Percentiles rank a stretch among this genome's conserved stretches.
phyloP scores from a whole-genome alignment of 116 monocot species.

The Dioscorea cayenensis region DNA sequence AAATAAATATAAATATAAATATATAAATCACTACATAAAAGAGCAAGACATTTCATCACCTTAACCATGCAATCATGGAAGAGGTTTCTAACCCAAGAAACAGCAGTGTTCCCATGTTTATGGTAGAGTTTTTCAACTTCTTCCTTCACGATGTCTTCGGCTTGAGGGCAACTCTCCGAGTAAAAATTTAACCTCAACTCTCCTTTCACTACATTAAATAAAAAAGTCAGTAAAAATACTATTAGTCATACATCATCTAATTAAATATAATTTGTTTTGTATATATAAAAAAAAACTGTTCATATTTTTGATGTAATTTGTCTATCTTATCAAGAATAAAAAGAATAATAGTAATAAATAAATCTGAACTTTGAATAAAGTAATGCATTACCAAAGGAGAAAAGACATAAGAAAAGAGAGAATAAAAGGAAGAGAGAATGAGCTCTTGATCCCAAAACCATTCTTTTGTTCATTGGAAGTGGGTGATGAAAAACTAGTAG shows the following conservation, averaged over 20 bases:
- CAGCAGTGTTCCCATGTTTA: constrained; percentile 56
- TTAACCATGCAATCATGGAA: constrained; percentile 70
- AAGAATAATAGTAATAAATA: background rate
- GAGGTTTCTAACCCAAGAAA: constrained; percentile 61
- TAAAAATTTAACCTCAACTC: constrained; percentile 26
- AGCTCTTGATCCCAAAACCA: background rate
- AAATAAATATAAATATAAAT: no score
- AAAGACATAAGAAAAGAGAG: background rate
- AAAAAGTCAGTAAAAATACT: background rate
- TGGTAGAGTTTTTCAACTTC: constrained; percentile 45
- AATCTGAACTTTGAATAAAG: background rate
- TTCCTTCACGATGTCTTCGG: constrained; percentile 40
- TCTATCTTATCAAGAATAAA: no score
- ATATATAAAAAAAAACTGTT: no score
- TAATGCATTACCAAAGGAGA: background rate
- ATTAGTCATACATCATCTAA: no score
- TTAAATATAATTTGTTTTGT: no score
- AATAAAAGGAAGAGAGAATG: background rate
- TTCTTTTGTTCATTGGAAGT: background rate
- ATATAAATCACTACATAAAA: background rate
- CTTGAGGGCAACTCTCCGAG: constrained; percentile 44
- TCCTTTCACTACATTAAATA: constrained; percentile 11
- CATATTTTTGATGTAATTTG: no score
- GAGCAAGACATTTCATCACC: constrained; percentile 8
- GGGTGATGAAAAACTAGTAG: background rate